Conservation (phyloP, 306 rosid species). For the Betula pendula region DNA sequence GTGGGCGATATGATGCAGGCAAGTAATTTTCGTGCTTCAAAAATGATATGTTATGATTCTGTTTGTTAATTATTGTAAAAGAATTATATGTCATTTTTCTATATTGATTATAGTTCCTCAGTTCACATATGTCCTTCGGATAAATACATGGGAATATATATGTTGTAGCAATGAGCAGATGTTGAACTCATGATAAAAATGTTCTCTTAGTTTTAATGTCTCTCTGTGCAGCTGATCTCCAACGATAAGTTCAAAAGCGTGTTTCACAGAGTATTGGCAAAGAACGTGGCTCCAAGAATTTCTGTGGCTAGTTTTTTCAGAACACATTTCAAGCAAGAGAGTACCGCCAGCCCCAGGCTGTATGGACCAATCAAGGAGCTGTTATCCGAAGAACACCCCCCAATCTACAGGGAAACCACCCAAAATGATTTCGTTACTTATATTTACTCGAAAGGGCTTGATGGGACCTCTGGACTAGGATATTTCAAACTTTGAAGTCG, state of each 20-base stretch:
- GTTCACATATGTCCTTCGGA: too few relatives aligned
- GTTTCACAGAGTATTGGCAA: slow-evolving; percentile 29
- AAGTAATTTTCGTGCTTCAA: background rate
- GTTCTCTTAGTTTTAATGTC: background rate
- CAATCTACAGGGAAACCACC: slow-evolving; percentile 37
- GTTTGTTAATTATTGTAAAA: too few relatives aligned
- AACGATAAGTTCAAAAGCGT: slow-evolving; percentile 35
- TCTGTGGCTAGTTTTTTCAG: slow-evolving; percentile 24
- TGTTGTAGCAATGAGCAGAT: background rate
- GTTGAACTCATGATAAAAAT: background rate
- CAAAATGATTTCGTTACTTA: slow-evolving; percentile 22
- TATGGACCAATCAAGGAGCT: slow-evolving; percentile 62
- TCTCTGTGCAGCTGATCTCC: slow-evolving; percentile 28
- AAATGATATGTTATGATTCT: too few relatives aligned
- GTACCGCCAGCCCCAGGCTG: slow-evolving; percentile 1
- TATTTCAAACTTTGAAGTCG: slow-evolving; percentile 38
- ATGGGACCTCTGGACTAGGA: slow-evolving; percentile 39
- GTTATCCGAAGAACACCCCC: slow-evolving; percentile 47
- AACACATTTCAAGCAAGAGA: background rate
- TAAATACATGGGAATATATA: background rate
- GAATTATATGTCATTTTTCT: too few relatives aligned
- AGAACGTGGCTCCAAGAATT: slow-evolving; percentile 26
- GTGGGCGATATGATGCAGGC: slow-evolving; percentile 4
- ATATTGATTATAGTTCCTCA: too few relatives aligned
- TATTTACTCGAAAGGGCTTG: slow-evolving; percentile 28